phyloP scores from a whole-genome alignment of 257 asterid genomes.

The Rhazya stricta region DNA sequence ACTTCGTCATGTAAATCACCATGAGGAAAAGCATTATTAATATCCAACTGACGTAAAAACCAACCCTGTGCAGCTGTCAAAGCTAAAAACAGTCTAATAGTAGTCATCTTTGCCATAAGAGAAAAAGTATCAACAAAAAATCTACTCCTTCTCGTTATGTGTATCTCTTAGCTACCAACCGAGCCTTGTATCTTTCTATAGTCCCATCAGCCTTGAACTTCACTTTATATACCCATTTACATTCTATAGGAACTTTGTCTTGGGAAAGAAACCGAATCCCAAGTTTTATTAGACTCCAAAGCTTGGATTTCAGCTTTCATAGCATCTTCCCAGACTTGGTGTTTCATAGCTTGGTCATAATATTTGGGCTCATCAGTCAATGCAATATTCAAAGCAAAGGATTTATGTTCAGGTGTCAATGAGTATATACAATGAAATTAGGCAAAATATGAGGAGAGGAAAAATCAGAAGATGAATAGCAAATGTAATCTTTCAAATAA shows the following conservation, averaged over 20 bases:
- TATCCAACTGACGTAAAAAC: background rate
- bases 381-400: background rate
- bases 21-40: background rate
- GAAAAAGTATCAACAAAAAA: background rate
- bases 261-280: too few species aligned
- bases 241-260: background rate
- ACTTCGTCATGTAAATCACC: background rate
- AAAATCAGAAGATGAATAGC: background rate
- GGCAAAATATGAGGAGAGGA: background rate
- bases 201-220: background rate
- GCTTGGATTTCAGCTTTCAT: background rate
- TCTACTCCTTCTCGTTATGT: background rate
- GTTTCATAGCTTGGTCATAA: background rate
- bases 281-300: too few species aligned
- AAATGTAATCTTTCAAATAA: too few species aligned
- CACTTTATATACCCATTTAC: slow-evolving; percentile 1
- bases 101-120: background rate
- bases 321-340: background rate
- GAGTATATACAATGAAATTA: background rate
- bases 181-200: background rate
- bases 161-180: background rate
- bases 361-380: background rate
- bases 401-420: background rate
- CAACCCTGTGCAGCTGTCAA: background rate
- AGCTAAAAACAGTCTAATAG: background rate